These are phyloP conservation scores for Aspergillus sparsus DNA, from an alignment of 495 filamentous ascomycete species.

Conservation along the genomic window DNA sequence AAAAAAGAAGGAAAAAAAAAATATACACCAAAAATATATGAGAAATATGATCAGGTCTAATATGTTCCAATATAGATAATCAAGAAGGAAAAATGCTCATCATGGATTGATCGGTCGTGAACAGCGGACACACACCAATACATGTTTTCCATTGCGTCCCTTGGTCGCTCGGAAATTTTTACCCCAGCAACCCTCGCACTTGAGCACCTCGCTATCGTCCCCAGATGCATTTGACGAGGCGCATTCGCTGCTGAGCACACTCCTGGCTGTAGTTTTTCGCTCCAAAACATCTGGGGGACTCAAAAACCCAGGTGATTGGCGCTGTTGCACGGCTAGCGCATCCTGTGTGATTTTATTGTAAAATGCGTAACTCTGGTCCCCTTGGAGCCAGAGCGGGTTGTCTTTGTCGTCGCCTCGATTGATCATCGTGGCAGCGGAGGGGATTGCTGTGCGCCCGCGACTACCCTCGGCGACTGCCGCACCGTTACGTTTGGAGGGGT, in stretches of 20 bases:
- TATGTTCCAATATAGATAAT: background rate
- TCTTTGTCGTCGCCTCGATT: constrained; percentile 29
- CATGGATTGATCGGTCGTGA: constrained; percentile 28
- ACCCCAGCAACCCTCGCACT: constrained; percentile 52
- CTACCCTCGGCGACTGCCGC: background rate
- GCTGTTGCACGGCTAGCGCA: constrained; percentile 40
- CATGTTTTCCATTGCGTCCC: constrained; percentile 46
- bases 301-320: constrained; percentile 30
- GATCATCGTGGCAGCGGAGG: constrained; percentile 21
- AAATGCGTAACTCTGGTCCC: constrained; percentile 54
- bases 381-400: constrained; percentile 53
- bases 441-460: background rate
- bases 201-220: constrained; percentile 45
- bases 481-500: constrained; percentile 11
- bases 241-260: constrained; percentile 51
- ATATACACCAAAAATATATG: background rate
- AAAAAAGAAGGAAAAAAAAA: background rate
- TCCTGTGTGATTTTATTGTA: constrained; percentile 53
- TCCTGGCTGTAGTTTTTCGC: constrained; percentile 39
- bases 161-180: constrained; percentile 55
- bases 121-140: constrained; percentile 56
- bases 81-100: background rate
- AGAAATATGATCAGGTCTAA: no score
- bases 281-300: constrained; percentile 31
- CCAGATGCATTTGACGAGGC: constrained; percentile 39